Conservation (phyloP, 805 yeast genomes). For the Suhomyces prunicola region DNA sequence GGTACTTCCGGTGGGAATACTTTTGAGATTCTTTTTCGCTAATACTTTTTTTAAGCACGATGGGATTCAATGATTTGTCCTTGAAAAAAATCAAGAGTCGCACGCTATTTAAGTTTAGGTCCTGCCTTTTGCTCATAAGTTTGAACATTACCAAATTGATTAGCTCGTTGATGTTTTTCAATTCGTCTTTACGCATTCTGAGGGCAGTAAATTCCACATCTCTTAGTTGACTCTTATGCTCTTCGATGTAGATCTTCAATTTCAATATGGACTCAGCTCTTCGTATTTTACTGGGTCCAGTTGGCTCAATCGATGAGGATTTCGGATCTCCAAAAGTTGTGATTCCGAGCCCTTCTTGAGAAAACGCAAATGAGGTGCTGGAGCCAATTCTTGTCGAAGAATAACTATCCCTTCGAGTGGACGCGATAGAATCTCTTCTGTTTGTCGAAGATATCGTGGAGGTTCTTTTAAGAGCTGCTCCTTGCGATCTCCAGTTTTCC, state of each 20-base stretch:
- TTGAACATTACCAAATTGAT: conserved; percentile 14
- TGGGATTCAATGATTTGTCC: conserved; percentile 16
- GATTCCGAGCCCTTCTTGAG: conserved; percentile 1
- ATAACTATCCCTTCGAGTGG: not conserved
- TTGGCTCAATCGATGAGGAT: not conserved
- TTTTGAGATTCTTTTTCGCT: conserved; percentile 1
- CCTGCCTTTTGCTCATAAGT: conserved; percentile 13
- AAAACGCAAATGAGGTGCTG: not conserved
- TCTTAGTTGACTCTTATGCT: not conserved
- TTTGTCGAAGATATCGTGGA: not conserved
- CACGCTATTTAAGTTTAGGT: conserved; percentile 12
- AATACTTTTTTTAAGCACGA: conserved; percentile 13
- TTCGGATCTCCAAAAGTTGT: not conserved
- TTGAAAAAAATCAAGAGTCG: conserved; percentile 16
- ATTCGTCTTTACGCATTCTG: conserved; percentile 14
- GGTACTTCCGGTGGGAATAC: not conserved
- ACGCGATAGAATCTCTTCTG: not conserved
- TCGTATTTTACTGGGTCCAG: not conserved
- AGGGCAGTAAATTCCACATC: conserved; percentile 5
- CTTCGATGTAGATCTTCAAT: conserved; percentile 8
- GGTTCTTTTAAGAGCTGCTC: not conserved
- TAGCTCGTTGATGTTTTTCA: conserved; percentile 15
- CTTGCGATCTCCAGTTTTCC: not conserved
- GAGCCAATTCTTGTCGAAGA: not conserved
- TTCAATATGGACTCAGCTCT: not conserved